Base-by-base conservation (phyloP, 352 stramenopile genomes). In the Phytophthora hibernalis region DNA sequence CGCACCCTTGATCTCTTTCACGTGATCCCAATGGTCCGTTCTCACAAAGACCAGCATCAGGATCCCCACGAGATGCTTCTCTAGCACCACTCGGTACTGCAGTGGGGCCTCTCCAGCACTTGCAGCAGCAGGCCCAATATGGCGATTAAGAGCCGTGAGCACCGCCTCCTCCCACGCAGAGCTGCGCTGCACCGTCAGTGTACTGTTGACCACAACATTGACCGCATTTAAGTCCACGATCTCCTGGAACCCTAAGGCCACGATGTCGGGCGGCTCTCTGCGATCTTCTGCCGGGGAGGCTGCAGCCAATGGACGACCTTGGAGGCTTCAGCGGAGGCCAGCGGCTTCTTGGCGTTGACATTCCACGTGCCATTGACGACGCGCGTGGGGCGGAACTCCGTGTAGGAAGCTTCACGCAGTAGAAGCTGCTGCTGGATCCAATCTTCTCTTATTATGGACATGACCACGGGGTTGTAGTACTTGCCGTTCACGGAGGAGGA, bases 201-300 rank as follows among this genome's bases (percentile, higher is more conserved):
- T 65, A 65, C 95, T 98, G 58, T 99, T 98, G 0, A 99, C 95
- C 1, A 99, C 96, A 0, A 99, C 98, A 70, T 99, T 99, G 13
- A 99, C 96, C 3, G 97, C 98, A 74, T 99, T 99, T 6, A 99
- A 77, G 82, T 99, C 98, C 1, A 99, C 98, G 65, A 99, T 99
- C 85, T 99, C 98, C 72, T 99, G 98, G 69, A 99, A 95, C 1
- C 89, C 85, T 15, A 95, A 53, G 1, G 83, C 85, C 21, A 95
- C 72, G 55, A 96, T 66, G 53, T 94, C 85, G 2, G 87, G 87
- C 15, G 60, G 13, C 1, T 70, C 54, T 16, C 28, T 44, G n/a
- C 21, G 26, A 11, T 16, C 44, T 26, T 70, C 57, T 0, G 35
- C 38, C 10, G 73, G n/a, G 45, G 24, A 33, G 70, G 65, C 33